phyloP scores from a whole-genome alignment of 768 basidiomycete species.

The Pulveroboletus frians region DNA sequence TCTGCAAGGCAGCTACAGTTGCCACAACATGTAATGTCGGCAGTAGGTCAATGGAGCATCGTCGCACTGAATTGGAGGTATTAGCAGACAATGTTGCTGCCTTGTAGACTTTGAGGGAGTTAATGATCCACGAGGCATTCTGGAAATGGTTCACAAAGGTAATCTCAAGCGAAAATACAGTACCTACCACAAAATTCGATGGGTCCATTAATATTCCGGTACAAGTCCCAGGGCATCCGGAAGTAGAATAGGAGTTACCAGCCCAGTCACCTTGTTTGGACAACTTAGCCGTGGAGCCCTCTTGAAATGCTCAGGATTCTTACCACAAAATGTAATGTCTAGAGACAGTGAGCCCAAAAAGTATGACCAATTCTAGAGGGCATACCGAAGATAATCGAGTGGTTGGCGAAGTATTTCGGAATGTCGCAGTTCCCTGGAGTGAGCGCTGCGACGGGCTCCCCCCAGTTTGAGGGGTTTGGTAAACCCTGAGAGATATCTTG shows the following conservation, averaged over 20 bases:
- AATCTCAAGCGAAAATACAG: background rate
- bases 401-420: constrained; percentile 54
- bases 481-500: constrained; percentile 54
- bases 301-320: constrained; percentile 13
- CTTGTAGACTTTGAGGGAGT: constrained; percentile 69
- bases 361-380: constrained; percentile 5
- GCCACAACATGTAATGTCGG: constrained; percentile 10
- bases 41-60: constrained; percentile 1
- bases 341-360: constrained; percentile 13
- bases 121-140: constrained; percentile 82
- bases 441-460: constrained; percentile 58
- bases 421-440: constrained; percentile 53
- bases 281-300: constrained; percentile 3
- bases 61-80: constrained; percentile 21
- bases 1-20: constrained; percentile 7
- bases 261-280: constrained; percentile 68
- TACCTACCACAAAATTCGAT: constrained; percentile 61
- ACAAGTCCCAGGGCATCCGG: constrained; percentile 73
- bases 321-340: constrained; percentile 85
- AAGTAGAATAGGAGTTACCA: constrained; percentile 72
- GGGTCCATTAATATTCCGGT: constrained; percentile 58
- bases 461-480: constrained; percentile 68
- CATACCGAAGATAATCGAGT: constrained; percentile 73
- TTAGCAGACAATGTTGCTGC: constrained; percentile 44
- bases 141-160: constrained; percentile 24